Base-by-base conservation (phyloP, 208 protist genomes). In the Trypanosoma melophagium region DNA sequence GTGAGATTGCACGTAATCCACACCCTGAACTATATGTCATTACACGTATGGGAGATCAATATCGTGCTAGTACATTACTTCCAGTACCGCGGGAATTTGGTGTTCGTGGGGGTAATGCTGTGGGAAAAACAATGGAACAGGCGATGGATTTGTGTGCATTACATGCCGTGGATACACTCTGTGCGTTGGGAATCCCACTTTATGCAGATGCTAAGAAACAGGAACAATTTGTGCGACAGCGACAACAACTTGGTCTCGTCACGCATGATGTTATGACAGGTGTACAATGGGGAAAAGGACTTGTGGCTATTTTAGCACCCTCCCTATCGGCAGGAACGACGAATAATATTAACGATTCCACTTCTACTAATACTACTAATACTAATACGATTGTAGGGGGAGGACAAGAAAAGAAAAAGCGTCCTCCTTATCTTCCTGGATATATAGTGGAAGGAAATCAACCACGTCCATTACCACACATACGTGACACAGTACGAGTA, bases 81-180 rank as follows among this genome's bases (percentile, higher is more conserved):
- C 90, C 90, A 0, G 79, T 93, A 14, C 86, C 86, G 17, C 57
- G 64, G 3, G 54, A 47, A 35, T 92, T 81, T 68, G 89, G 87
- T 21, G 65, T 91, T 19, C 84, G 90, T 19, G 90, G 90, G 12
- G 90, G 84, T 0, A 82, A 65, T 61, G 87, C 73, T n/a, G 71
- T 89, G 17, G 87, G 75, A 9, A 59, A 74, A 41, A 78, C 80
- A 41, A 80, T 74, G 44, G 55, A 78, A 19, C 76, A 85, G 50
- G 84, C 90, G 12, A 77, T 92, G 65, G 76, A 81, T 60, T 66
- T 95, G 5, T 86, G 80, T 52, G 74, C 83, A 16, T 53, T 93
- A 56, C 82, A 95, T 56, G 86, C 87, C 3, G 54, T 95, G 25
- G 90, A 95, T 65, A 82, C 72, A 3, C 73, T 95, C 21, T 81